Conservation (phyloP, 176 grass and related monocot species). For the Aegilops speltoides region DNA sequence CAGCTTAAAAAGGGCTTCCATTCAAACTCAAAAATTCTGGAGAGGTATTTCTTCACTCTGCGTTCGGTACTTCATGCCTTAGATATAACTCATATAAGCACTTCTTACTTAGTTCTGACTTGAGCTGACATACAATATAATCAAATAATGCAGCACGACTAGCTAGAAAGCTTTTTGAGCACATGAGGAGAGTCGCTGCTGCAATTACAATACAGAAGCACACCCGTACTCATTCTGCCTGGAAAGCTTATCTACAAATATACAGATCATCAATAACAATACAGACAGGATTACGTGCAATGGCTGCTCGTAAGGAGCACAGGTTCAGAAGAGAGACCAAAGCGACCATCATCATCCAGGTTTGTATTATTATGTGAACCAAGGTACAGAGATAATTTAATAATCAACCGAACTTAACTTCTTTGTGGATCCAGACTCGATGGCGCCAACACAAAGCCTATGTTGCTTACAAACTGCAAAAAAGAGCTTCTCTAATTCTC, state of each 20-base stretch:
- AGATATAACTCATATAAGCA: background rate
- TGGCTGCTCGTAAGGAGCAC: slow-evolving; percentile 75
- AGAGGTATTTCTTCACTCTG: slow-evolving; percentile 52
- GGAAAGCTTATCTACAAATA: slow-evolving; percentile 64
- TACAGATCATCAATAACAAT: slow-evolving; percentile 57
- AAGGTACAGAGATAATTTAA: background rate
- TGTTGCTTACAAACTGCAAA: slow-evolving; percentile 66
- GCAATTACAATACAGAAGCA: slow-evolving; percentile 91
- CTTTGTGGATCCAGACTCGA: slow-evolving; percentile 59
- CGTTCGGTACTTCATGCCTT: slow-evolving; percentile 4
- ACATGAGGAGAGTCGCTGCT: slow-evolving; percentile 80
- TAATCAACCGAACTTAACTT: slow-evolving; percentile 10
- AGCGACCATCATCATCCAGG: slow-evolving; percentile 76
- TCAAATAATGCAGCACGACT: slow-evolving; percentile 54
- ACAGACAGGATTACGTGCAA: slow-evolving; percentile 78
- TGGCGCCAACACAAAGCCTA: slow-evolving; percentile 81
- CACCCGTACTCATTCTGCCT: slow-evolving; percentile 53
- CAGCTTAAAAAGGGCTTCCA: slow-evolving; percentile 51
- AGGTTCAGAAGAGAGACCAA: slow-evolving; percentile 67
- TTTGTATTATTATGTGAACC: slow-evolving; percentile 8
- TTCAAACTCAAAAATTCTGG: slow-evolving; percentile 81
- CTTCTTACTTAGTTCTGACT: slow-evolving; percentile 12
- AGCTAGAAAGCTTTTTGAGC: slow-evolving; percentile 72
- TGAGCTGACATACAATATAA: slow-evolving; percentile 25
- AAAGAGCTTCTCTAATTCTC: slow-evolving; percentile 66